Conservation (phyloP, 805 yeast species). For the Starmerella riodocensis region DNA sequence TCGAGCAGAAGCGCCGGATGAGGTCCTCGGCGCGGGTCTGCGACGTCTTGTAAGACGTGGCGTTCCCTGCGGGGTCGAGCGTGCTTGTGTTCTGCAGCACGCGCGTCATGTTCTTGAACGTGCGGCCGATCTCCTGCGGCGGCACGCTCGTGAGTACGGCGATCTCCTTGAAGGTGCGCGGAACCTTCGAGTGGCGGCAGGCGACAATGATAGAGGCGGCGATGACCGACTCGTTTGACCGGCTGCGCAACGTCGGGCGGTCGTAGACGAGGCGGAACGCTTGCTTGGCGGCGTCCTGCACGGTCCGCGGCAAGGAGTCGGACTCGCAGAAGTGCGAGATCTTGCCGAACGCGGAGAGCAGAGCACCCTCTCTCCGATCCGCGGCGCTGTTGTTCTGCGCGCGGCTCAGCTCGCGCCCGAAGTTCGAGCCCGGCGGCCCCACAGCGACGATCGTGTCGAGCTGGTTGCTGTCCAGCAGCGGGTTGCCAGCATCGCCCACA, state of each 20-base stretch:
- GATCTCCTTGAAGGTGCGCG: slow-evolving; percentile 89
- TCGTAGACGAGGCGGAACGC: slow-evolving; percentile 86
- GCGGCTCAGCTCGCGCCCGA: slow-evolving; percentile 79
- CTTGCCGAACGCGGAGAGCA: slow-evolving; percentile 78
- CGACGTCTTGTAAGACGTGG: slow-evolving; percentile 45
- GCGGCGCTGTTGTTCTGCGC: slow-evolving; percentile 78
- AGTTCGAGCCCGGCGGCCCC: slow-evolving; percentile 69
- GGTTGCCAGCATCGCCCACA: slow-evolving; percentile 96
- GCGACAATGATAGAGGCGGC: slow-evolving; percentile 94
- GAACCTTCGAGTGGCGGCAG: slow-evolving; percentile 84
- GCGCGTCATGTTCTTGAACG: slow-evolving; percentile 72
- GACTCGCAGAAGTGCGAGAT: slow-evolving; percentile 96
- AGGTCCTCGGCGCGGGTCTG: slow-evolving; percentile 90
- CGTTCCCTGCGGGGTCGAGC: slow-evolving; percentile 14
- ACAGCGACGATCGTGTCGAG: slow-evolving; percentile 84
- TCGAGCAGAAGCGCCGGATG: slow-evolving; percentile 91
- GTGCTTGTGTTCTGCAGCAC: slow-evolving; percentile 30
- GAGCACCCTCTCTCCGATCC: slow-evolving; percentile 76
- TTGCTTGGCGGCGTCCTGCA: slow-evolving; percentile 95
- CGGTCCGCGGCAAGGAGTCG: slow-evolving; percentile 83
- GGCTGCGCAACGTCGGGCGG: slow-evolving; percentile 72
- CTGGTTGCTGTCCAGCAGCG: slow-evolving; percentile 79
- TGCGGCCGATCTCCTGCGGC: slow-evolving; percentile 84
- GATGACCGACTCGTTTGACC: slow-evolving; percentile 85
- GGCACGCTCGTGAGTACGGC: slow-evolving; percentile 92